Percentiles rank a stretch among this genome's conserved stretches.
Evolutionary conservation across 2,329 filamentous ascomycete genomes (phyloP).

Genomic region (Botrytis pseudocinerea): DNA sequence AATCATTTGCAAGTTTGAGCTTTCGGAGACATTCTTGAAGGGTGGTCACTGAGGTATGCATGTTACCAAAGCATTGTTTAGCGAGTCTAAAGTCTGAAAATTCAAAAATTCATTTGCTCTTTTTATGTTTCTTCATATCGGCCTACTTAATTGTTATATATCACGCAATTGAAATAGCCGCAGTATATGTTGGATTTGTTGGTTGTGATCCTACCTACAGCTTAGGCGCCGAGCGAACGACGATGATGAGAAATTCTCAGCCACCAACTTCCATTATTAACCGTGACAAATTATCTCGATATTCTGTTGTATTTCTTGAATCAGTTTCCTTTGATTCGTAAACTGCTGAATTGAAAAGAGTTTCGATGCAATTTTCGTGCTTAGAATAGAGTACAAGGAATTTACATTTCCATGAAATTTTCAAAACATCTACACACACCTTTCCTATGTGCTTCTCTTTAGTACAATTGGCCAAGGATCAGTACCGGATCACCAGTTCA

Average conservation of each 20-base stretch:
- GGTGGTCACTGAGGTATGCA: background rate
- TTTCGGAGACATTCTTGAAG: no score
- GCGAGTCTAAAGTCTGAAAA: background rate
- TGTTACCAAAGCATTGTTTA: background rate
- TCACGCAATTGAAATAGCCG: background rate
- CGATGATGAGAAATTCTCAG: background rate
- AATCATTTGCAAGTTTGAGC: background rate
- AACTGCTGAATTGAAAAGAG: background rate
- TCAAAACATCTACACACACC: background rate
- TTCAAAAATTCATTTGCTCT: background rate
- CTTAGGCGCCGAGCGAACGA: background rate
- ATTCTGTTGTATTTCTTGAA: background rate
- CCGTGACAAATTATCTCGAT: background rate
- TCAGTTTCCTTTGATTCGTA: background rate
- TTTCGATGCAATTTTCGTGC: background rate
- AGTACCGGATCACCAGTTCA: background rate
- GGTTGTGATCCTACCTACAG: background rate
- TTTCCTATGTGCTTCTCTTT: background rate
- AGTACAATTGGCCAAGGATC: background rate
- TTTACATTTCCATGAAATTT: background rate
- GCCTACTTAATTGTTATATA: background rate
- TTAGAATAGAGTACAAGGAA: background rate
- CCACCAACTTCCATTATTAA: background rate
- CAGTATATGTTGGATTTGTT: background rate
- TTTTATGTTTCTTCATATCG: no score